Evolutionary conservation across 768 basidiomycete genomes (phyloP).

Genomic region (Boletus reticulatus): DNA sequence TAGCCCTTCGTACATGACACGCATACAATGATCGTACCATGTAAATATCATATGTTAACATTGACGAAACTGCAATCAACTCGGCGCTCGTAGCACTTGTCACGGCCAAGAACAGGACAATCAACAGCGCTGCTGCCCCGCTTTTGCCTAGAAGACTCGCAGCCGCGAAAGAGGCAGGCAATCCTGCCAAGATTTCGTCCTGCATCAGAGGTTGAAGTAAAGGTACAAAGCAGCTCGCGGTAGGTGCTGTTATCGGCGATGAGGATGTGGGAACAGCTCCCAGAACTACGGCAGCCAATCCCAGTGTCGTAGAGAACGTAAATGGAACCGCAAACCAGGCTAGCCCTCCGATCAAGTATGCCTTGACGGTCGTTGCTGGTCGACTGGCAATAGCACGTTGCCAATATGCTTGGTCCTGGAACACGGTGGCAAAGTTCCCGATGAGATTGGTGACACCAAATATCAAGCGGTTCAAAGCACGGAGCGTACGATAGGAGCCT

Average conservation of each 20-base stretch:
- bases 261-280: constrained; percentile 37
- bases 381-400: constrained; percentile 87
- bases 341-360: constrained; percentile 84
- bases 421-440: constrained; percentile 74
- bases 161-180: constrained; percentile 83
- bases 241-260: constrained; percentile 38
- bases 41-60: constrained; percentile 86
- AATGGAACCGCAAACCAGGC: constrained; percentile 94
- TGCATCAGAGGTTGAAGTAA: constrained; percentile 43
- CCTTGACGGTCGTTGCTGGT: constrained; percentile 85
- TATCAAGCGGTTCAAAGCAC: constrained; percentile 72
- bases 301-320: constrained; percentile 82
- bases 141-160: constrained; percentile 75
- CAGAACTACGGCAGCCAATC: constrained; percentile 84
- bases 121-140: constrained; percentile 75
- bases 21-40: constrained; percentile 41
- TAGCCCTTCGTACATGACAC: neutral
- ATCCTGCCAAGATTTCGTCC: constrained; percentile 81
- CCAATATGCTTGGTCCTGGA: constrained; percentile 81
- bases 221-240: constrained; percentile 46
- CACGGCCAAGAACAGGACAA: constrained; percentile 85
- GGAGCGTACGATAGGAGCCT: constrained; percentile 83
- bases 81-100: constrained; percentile 87
- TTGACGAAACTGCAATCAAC: constrained; percentile 83
- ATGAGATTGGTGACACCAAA: constrained; percentile 88